Percentiles rank a stretch among this genome's conserved stretches.
These are phyloP conservation scores for Begonia peltatifolia DNA, from an alignment of 306 rosid genomes.

Conservation along the genomic window DNA sequence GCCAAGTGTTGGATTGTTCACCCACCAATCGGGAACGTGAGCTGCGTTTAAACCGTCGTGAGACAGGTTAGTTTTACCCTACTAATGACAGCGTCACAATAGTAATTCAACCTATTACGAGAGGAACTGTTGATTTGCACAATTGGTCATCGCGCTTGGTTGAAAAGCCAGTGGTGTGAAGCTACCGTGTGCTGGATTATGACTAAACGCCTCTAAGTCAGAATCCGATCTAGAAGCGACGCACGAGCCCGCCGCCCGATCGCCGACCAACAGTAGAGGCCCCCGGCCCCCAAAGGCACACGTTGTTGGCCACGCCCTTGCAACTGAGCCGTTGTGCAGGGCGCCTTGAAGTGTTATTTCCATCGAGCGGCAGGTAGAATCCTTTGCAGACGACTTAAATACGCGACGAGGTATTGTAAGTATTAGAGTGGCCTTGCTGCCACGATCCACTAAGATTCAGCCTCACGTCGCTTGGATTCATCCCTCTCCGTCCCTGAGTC, in stretches of 20 bases:
- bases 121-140: neutral
- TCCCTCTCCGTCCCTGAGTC: no score
- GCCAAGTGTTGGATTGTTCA: no score
- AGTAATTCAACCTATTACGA: no score
- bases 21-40: no score
- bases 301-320: neutral
- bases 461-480: neutral
- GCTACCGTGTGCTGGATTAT: neutral
- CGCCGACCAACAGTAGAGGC: neutral
- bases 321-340: neutral
- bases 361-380: neutral
- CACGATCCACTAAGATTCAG: neutral
- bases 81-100: no score
- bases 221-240: neutral
- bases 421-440: conserved; percentile 2
- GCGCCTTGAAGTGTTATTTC: neutral
- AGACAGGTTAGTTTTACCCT: no score
- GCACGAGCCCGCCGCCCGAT: neutral
- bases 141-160: neutral
- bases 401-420: conserved; percentile 4
- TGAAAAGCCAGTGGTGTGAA: neutral
- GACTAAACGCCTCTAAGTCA: conserved; percentile 1
- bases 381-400: conserved; percentile 2
- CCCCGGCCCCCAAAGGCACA: conserved; percentile 9
- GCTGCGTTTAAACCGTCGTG: no score